phyloP scores from a whole-genome alignment of 2,329 filamentous ascomycete genomes.

The Fusarium poae region DNA sequence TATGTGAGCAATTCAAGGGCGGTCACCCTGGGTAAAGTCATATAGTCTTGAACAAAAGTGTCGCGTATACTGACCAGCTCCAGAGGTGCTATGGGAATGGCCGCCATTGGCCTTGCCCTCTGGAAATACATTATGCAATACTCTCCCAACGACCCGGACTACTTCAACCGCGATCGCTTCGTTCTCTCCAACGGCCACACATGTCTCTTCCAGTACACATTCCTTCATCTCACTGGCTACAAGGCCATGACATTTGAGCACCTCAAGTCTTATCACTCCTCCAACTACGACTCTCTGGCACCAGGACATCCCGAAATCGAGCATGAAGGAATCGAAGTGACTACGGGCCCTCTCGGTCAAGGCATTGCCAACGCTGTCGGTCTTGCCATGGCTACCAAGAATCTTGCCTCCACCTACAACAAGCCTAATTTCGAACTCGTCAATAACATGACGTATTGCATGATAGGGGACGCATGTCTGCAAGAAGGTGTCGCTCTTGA shows the following conservation, averaged over 20 bases:
- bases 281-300: conserved; percentile 62
- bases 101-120: conserved; percentile 69
- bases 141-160: conserved; percentile 66
- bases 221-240: conserved; percentile 67
- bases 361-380: conserved; percentile 72
- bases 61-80: neutral
- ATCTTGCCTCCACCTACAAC: conserved; percentile 68
- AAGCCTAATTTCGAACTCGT: conserved; percentile 62
- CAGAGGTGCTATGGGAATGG: conserved; percentile 68
- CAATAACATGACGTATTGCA: conserved; percentile 67
- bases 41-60: neutral
- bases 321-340: conserved; percentile 68
- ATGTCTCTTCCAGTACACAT: conserved; percentile 67
- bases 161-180: conserved; percentile 73
- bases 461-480: conserved; percentile 69
- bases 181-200: conserved; percentile 72
- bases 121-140: conserved; percentile 75
- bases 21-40: conserved; percentile 73
- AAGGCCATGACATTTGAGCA: conserved; percentile 68
- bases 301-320: conserved; percentile 71
- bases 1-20: conserved; percentile 77
- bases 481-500: conserved; percentile 71
- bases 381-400: conserved; percentile 68
- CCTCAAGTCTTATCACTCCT: conserved; percentile 65
- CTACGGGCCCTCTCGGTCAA: conserved; percentile 70